Evolutionary conservation across 352 stramenopile species (phyloP).

Genomic region (Pythium diclinum): DNA sequence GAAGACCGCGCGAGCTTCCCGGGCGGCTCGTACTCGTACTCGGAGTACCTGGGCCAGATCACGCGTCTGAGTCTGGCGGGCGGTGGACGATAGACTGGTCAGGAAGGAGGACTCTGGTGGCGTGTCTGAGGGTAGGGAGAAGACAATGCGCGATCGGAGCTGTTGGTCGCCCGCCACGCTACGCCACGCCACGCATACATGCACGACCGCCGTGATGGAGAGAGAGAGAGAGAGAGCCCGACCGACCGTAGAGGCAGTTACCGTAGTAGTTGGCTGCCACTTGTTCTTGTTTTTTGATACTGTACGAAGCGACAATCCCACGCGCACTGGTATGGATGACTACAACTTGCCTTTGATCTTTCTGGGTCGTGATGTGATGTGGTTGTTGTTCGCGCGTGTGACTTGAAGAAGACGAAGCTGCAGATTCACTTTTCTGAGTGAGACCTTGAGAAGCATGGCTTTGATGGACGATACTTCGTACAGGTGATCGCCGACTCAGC

Average conservation of each 20-base stretch:
- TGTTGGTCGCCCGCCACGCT: background rate
- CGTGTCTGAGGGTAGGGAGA: constrained; percentile 3
- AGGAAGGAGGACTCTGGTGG: constrained; percentile 16
- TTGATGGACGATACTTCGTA: too few species aligned
- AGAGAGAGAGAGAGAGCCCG: background rate
- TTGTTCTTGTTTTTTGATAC: constrained; percentile 7
- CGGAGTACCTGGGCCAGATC: constrained; percentile 94
- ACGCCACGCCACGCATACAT: background rate
- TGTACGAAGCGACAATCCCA: constrained; percentile 6
- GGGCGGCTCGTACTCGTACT: constrained; percentile 97
- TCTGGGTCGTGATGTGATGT: background rate
- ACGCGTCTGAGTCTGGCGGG: constrained; percentile 65
- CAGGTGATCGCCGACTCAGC: too few species aligned
- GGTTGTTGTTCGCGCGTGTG: background rate
- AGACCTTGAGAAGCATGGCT: too few species aligned
- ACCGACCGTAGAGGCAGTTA: background rate
- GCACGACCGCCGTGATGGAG: background rate
- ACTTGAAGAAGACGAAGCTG: background rate
- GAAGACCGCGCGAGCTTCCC: constrained; percentile 98
- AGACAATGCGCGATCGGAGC: background rate
- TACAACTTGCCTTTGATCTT: background rate
- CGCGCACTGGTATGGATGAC: background rate
- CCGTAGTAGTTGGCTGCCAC: background rate
- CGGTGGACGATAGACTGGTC: constrained; percentile 57
- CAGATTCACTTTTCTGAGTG: background rate